These are phyloP conservation scores for Diplodia mutila DNA, from an alignment of 2,329 filamentous ascomycete genomes.

Conservation along the genomic window DNA sequence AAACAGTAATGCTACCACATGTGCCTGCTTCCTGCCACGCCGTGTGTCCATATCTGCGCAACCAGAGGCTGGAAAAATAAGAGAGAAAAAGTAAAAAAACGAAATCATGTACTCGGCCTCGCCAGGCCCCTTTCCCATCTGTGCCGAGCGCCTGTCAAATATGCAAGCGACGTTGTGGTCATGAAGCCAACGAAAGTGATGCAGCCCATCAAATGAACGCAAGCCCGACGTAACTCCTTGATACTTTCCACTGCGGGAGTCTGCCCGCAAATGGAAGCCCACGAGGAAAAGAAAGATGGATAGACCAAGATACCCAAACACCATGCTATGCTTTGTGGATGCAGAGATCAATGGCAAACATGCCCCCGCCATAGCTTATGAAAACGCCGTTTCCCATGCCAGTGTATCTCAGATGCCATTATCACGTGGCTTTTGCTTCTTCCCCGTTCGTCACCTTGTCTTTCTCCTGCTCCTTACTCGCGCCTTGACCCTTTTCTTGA, in stretches of 20 bases:
- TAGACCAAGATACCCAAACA: conserved; percentile 20
- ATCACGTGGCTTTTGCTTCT: conserved; percentile 15
- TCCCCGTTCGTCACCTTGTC: conserved; percentile 25
- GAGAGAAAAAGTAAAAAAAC: conserved; percentile 3
- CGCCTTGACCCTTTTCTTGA: not conserved
- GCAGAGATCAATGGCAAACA: conserved; percentile 23
- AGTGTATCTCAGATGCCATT: conserved; percentile 5
- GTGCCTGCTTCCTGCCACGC: conserved; percentile 19
- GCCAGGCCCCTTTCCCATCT: conserved; percentile 14
- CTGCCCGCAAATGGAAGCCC: not conserved
- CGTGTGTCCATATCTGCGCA: not conserved
- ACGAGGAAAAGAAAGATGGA: not conserved
- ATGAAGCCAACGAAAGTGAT: conserved; percentile 6
- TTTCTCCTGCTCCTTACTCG: conserved; percentile 25
- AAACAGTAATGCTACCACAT: conserved; percentile 2
- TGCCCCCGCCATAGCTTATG: conserved; percentile 22
- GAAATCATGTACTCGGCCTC: conserved; percentile 2
- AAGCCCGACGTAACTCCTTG: conserved; percentile 5
- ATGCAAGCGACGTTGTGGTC: conserved; percentile 18
- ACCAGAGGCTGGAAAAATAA: not conserved
- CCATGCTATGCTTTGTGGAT: conserved; percentile 25
- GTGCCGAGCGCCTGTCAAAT: conserved; percentile 22
- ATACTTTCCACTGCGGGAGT: not conserved
- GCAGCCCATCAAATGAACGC: conserved; percentile 2
- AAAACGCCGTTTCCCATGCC: conserved; percentile 26